Conservation (phyloP, 495 filamentous ascomycete species). For the Talaromyces ruber region DNA sequence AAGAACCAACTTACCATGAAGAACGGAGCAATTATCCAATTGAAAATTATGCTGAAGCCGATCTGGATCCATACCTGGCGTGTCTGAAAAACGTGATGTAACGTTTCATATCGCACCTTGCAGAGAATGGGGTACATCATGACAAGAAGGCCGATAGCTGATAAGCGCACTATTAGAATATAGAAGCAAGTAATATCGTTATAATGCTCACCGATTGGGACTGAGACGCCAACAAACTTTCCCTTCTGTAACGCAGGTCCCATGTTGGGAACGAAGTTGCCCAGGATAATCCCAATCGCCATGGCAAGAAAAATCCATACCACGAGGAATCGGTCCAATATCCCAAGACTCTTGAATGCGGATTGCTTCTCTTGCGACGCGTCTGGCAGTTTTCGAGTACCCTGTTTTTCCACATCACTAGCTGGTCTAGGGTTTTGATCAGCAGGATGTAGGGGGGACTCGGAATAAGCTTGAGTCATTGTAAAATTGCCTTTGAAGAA, state of each 20-base stretch:
- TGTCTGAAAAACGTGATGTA: slow-evolving; percentile 61
- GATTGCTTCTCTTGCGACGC: slow-evolving; percentile 10
- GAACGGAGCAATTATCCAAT: slow-evolving; percentile 87
- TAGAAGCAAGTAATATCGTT: not conserved
- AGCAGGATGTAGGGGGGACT: not conserved
- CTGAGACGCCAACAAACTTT: slow-evolving; percentile 62
- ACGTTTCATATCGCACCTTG: slow-evolving; percentile 75
- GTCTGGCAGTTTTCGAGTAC: not conserved
- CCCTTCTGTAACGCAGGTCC: slow-evolving; percentile 59
- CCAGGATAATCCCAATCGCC: slow-evolving; percentile 68
- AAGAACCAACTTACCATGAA: slow-evolving; percentile 59
- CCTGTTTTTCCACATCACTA: not conserved
- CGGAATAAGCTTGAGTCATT: not conserved
- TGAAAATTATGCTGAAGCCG: slow-evolving; percentile 66
- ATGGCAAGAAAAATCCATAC: slow-evolving; percentile 85
- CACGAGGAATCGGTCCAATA: slow-evolving; percentile 69
- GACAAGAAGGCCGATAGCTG: slow-evolving; percentile 71
- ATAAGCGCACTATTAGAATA: slow-evolving; percentile 4
- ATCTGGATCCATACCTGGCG: slow-evolving; percentile 72
- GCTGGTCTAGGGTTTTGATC: not conserved
- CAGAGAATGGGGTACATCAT: slow-evolving; percentile 97
- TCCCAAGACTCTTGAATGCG: slow-evolving; percentile 49
- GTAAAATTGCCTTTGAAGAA: slow-evolving; percentile 2
- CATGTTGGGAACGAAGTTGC: slow-evolving; percentile 62
- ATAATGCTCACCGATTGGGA: slow-evolving; percentile 59